Evolutionary conservation across 352 stramenopile species (phyloP), one percentile per base, ranked within the genome.

Genomic region (Phytophthora lateralis): DNA sequence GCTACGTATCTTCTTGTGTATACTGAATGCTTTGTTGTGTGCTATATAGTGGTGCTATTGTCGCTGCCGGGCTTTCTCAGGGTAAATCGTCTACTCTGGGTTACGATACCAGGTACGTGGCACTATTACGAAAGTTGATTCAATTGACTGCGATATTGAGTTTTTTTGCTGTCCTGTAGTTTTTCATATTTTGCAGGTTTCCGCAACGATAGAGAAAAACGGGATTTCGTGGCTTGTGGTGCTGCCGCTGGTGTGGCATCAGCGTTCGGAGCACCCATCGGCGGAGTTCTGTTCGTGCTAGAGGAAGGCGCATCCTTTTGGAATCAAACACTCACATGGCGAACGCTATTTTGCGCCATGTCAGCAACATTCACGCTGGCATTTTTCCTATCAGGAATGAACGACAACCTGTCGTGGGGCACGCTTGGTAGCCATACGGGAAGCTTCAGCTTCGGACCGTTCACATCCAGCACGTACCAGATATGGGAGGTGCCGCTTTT

Each of bases 241-340:
- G 86, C 89, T 24, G 88, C 91, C 3, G 88, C 80, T 20, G 91
- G 91, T 46, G 93, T 98, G 42, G 88, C 91, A 0, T 89, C 90
- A 2, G 87, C 89, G 11, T 98, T 98, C 67, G 91, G 91, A 48
- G 85, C 91, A 8, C 91, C 91, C 4, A 96, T 98, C 43, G 91
- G 91, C 51, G 91, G 91, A 32, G 76, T 95, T 18, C 46, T 96
- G 26, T 96, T 95, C 54, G 75, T 95, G 27, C 55, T 92, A 24
- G 83, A 91, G 60, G 82, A 93, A 93, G 84, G 85, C 24, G 85
- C 80, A 4, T 97, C 88, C 26, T 97, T 97, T 56, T 91, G 82
- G 71, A 92, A 92, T 57, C 75, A 88, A 45, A 82, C 86, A 42
- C 75, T 97, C 2, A 93, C 85, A 18, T 90, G 89, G 76, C 73